Evolutionary conservation across 768 basidiomycete species (phyloP), one percentile per base, ranked within the genome.

Genomic region (Suillus sp.): DNA sequence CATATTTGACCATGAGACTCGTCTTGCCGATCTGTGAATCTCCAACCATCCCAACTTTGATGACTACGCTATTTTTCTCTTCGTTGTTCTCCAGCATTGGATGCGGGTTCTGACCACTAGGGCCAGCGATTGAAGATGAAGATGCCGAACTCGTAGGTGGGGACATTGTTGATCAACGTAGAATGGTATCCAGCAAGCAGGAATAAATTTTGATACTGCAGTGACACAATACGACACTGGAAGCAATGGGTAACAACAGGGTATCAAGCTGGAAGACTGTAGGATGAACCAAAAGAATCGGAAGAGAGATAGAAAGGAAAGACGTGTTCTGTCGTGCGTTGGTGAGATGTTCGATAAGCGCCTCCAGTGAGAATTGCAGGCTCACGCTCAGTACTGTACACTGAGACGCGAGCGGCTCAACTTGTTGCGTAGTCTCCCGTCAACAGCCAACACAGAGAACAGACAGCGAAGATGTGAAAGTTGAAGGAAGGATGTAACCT

Each of bases 11-110:
- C 96, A 99, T 99, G 75, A 99, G 83, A 78, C 93, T 95, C 67
- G 96, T 99, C 85, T 99, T 98, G 69, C 96, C 96, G 74, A 99
- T 98, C 82, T 98, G 96, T 72, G 95, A 95, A 81, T 99, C 96
- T 57, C 97, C 97, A 54, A 99, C 95, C 96, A 99, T 99, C 62
- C 96, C 96, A 58, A 99, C 96, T 78, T 99, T 98, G 77, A 97
- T 92, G 60, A 96, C 95, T 70, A 97, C 93, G 74, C 93, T 90
- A 73, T 91, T 91, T 83, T 88, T 89, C 75, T 91, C 89, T 69
- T 91, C 89, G 67, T 81, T 86, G 71, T 85, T 86, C 75, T 87
- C 83, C 55, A 81, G 73, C 59, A 81, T 62, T 38, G 79, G 77
- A 69, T 84, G 80, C 27, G 79, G 75, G 67, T 80, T 84, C 71